Evolutionary conservation across 441 rosid species (phyloP), one percentile per base, ranked within the genome.

Genomic region (Metrosideros polymorpha): DNA sequence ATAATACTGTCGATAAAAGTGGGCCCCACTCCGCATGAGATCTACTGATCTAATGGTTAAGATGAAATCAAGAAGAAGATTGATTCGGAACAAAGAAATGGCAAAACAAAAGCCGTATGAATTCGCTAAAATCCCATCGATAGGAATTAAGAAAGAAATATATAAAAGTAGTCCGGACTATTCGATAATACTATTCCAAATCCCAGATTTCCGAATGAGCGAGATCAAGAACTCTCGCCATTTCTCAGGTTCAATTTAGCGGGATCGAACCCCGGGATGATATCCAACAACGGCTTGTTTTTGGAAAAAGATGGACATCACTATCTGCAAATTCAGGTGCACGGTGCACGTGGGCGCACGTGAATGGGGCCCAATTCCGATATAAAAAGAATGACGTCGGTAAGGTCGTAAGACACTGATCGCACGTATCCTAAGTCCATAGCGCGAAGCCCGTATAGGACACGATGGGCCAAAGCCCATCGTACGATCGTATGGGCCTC

Each of bases 141-240:
- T 4, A 4, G 52, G 52, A 19, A 1, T 2, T 4, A 9, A 3
- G 1, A 9, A 32, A 61, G 17, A 10, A 5, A 3, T 12, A 32
- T 8, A 32, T 63, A 10, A 4, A 8, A 29, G 18, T 7, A 61
- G 2, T 4, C 24, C 56, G 12, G 25, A 3, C 6, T 0, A 1
- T 3, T 14, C 9, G 2, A 17, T 30, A 30, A 61, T 30, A 30
- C n/a, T 0, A 30, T 30, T 32, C 3, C 0, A 1, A 9, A 19
- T 19, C 10, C 2, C 0, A 0, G 0, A 5, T 12, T 66, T 66
- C 35, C 4, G 2, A 32, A 14, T 29, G 5, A 6, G 35, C 14
- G 9, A 32, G 76, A 4, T 32, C 0, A 2, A 18, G 10, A 32
- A 32, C 13, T 9, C 10, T 9, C 3, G 13, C 19, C 3, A 18